Conservation (phyloP, 768 basidiomycete species). For the Suillus bovinus region DNA sequence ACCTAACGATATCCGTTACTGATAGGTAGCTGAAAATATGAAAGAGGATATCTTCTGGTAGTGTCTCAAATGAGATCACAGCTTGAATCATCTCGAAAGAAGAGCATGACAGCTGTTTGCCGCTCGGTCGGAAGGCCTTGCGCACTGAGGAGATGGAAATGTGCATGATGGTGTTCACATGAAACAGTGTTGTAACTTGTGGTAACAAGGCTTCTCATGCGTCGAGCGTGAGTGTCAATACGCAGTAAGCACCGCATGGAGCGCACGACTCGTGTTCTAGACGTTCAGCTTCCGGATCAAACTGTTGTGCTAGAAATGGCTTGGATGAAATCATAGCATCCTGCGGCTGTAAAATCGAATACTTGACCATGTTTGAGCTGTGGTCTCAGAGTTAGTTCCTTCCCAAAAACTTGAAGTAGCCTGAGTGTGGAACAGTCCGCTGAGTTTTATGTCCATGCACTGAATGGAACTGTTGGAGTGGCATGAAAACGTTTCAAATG, state of each 20-base stretch:
- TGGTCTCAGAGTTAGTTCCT: neutral
- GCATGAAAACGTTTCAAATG: neutral
- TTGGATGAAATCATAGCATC: neutral
- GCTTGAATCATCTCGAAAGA: conserved; percentile 8
- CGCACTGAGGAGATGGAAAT: conserved; percentile 6
- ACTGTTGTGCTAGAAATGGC: conserved; percentile 1
- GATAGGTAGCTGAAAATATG: conserved; percentile 4
- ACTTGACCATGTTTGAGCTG: neutral
- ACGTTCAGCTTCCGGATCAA: conserved; percentile 6
- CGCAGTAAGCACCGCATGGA: conserved; percentile 2
- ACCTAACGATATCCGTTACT: conserved; percentile 1
- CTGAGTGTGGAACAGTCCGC: neutral
- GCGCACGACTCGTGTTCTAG: conserved; percentile 6
- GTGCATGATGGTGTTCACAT: conserved; percentile 7
- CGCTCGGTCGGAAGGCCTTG: conserved; percentile 3
- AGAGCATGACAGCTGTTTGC: neutral
- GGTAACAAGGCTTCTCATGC: neutral
- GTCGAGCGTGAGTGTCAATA: neutral
- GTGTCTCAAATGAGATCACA: conserved; percentile 4
- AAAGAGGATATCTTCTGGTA: neutral
- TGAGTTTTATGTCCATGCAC: neutral
- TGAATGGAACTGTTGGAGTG: neutral
- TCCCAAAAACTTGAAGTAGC: neutral
- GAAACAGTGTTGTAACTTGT: conserved; percentile 3
- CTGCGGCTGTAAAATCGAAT: neutral